Evolutionary conservation across 495 filamentous ascomycete species (phyloP).

Genomic region (Chaetomium fimeti): DNA sequence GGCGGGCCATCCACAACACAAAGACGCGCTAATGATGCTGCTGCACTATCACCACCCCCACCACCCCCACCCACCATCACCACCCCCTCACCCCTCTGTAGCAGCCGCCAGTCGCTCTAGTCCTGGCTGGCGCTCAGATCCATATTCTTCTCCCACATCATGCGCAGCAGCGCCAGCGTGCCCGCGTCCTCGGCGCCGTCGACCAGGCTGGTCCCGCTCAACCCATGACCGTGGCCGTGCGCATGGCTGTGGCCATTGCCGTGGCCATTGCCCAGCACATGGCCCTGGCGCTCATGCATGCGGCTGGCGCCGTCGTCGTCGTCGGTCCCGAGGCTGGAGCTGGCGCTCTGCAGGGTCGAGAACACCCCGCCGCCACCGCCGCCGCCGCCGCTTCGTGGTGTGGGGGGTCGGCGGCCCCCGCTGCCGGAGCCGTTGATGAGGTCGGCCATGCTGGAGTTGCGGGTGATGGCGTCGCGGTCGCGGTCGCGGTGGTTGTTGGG

Average conservation of each 20-base stretch:
- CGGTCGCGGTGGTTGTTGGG: not conserved
- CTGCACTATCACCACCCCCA: no score
- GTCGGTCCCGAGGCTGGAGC: constrained; percentile 43
- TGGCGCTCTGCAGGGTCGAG: constrained; percentile 34
- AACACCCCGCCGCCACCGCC: constrained; percentile 25
- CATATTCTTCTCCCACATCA: constrained; percentile 55
- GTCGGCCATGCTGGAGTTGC: constrained; percentile 14
- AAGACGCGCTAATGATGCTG: no score
- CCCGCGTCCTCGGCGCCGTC: constrained; percentile 47
- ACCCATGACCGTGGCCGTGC: constrained; percentile 29
- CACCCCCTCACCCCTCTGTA: not conserved
- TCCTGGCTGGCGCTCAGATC: constrained; percentile 54
- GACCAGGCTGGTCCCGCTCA: constrained; percentile 45
- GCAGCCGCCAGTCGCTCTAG: constrained; percentile 28
- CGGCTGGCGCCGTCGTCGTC: constrained; percentile 26
- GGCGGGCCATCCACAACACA: not conserved
- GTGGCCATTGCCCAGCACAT: not conserved
- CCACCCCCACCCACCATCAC: not conserved
- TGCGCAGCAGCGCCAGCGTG: constrained; percentile 47
- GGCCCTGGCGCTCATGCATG: constrained; percentile 14
- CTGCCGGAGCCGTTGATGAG: constrained; percentile 4
- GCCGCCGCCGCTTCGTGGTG: not conserved
- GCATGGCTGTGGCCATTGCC: constrained; percentile 25
- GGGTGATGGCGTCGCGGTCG: constrained; percentile 4
- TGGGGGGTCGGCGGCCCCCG: constrained; percentile 1